Percentiles rank a stretch among this genome's conserved stretches.
Evolutionary conservation across 768 basidiomycete genomes (phyloP).

Genomic region (Boletales sp.): DNA sequence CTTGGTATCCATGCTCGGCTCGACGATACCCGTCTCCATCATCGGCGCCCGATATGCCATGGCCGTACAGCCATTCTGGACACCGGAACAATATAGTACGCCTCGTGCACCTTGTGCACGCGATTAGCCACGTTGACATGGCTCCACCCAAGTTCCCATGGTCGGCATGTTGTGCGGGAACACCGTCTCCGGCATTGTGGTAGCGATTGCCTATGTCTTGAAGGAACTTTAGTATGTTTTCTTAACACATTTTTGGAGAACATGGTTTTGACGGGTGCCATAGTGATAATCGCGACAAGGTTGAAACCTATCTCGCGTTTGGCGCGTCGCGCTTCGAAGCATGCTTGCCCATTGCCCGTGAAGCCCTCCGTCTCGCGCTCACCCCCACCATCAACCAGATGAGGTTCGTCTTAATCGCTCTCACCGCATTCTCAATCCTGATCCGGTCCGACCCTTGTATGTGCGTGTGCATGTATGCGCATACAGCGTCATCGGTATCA

Average conservation of each 20-base stretch:
- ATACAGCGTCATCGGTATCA: constrained; percentile 66
- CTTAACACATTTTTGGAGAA: not conserved
- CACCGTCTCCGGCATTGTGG: constrained; percentile 72
- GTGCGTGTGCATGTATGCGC: not conserved
- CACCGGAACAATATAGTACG: constrained; percentile 75
- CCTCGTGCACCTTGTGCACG: not conserved
- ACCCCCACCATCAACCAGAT: constrained; percentile 84
- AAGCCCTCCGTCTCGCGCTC: constrained; percentile 76
- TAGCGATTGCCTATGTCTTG: constrained; percentile 66
- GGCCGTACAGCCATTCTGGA: constrained; percentile 77
- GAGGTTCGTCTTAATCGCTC: constrained; percentile 45
- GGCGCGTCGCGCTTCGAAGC: constrained; percentile 84
- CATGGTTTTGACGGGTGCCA: not conserved
- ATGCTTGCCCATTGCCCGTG: constrained; percentile 71
- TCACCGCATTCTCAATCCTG: not conserved
- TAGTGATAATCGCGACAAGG: constrained; percentile 81
- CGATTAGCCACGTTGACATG: not conserved
- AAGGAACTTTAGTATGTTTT: constrained; percentile 66
- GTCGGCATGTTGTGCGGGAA: constrained; percentile 85
- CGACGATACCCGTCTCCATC: constrained; percentile 77
- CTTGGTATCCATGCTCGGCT: constrained; percentile 64
- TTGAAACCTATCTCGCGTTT: constrained; percentile 82
- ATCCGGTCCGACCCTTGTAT: not conserved
- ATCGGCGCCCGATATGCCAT: constrained; percentile 75
- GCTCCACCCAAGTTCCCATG: constrained; percentile 56